Conservation (phyloP, 2,329 filamentous ascomycete species). For the Ascochyta fabae region DNA sequence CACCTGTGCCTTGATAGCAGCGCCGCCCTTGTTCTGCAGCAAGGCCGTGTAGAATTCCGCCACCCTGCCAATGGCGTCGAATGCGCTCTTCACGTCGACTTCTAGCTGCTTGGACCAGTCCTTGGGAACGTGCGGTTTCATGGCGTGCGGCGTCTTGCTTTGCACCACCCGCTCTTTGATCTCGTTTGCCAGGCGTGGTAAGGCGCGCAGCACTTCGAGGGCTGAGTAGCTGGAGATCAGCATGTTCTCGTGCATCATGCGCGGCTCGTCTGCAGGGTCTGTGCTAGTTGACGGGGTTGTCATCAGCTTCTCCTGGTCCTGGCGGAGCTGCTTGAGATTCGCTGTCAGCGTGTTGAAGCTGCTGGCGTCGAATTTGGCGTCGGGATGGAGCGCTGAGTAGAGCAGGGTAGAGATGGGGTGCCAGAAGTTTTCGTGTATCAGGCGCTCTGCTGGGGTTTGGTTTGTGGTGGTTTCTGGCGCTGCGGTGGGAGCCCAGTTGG, state of each 20-base stretch:
- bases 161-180: slow-evolving; percentile 25
- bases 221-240: slow-evolving; percentile 32
- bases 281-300: slow-evolving; percentile 8
- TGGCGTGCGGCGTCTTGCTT: slow-evolving; percentile 24
- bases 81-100: slow-evolving; percentile 19
- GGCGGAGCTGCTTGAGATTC: slow-evolving; percentile 15
- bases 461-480: neutral
- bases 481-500: neutral
- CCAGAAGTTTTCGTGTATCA: slow-evolving; percentile 3
- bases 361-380: neutral
- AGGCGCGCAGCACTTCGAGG: slow-evolving; percentile 31
- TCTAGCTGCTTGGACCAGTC: slow-evolving; percentile 22
- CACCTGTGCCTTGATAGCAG: slow-evolving; percentile 31
- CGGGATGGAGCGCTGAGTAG: slow-evolving; percentile 1
- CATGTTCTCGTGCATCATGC: slow-evolving; percentile 33
- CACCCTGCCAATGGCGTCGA: slow-evolving; percentile 21
- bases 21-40: slow-evolving; percentile 29
- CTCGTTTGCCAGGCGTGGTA: slow-evolving; percentile 21
- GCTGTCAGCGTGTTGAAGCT: slow-evolving; percentile 7
- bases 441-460: neutral
- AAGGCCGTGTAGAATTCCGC: slow-evolving; percentile 26
- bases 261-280: slow-evolving; percentile 21
- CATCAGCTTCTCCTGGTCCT: slow-evolving; percentile 20
- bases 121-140: slow-evolving; percentile 25
- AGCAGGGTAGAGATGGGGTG: slow-evolving; percentile 7